Percentiles rank a stretch among this genome's conserved stretches.
Evolutionary conservation across 2,329 filamentous ascomycete genomes (phyloP).

Genomic region (Scytalidium sp.): DNA sequence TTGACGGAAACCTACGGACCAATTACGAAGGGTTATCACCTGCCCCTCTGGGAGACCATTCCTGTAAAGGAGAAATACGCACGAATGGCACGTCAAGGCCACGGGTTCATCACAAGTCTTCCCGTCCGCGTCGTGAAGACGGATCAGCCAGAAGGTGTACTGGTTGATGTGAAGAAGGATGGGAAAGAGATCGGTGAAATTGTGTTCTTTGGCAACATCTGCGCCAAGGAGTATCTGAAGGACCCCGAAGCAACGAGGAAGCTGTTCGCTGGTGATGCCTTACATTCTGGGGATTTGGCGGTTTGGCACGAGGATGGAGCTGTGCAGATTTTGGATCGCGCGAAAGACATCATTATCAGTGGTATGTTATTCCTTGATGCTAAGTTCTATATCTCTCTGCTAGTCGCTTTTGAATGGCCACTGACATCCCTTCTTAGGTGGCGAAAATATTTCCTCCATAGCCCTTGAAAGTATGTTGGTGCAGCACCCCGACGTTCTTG

Average conservation of each 20-base stretch:
- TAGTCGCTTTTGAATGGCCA: no score
- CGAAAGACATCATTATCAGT: conserved; percentile 98
- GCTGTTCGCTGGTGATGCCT: conserved; percentile 80
- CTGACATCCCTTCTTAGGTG: conserved; percentile 51
- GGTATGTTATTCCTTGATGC: conserved; percentile 47
- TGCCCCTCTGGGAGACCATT: conserved; percentile 80
- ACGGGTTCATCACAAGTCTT: conserved; percentile 82
- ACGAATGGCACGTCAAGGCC: conserved; percentile 90
- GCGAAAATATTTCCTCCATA: conserved; percentile 95
- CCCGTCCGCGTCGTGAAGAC: conserved; percentile 80
- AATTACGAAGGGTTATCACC: conserved; percentile 87
- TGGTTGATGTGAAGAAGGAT: conserved; percentile 66
- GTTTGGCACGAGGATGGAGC: conserved; percentile 91
- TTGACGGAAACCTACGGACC: conserved; percentile 89
- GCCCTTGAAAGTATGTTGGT: conserved; percentile 88
- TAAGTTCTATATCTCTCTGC: background rate
- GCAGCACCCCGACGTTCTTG: conserved; percentile 83
- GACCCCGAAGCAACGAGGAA: conserved; percentile 82
- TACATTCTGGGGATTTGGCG: conserved; percentile 89
- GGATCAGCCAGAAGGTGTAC: conserved; percentile 62
- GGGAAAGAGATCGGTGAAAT: conserved; percentile 80
- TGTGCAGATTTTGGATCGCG: conserved; percentile 87
- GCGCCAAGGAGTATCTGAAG: conserved; percentile 87
- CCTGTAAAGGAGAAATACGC: conserved; percentile 74
- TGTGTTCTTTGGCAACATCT: conserved; percentile 88